A percentile compares a stretch with the other conserved stretches of the same genome.
These are phyloP conservation scores for Graphilbum ipis-grandicollis DNA, from an alignment of 2,329 filamentous ascomycete species.

Conservation along the genomic window DNA sequence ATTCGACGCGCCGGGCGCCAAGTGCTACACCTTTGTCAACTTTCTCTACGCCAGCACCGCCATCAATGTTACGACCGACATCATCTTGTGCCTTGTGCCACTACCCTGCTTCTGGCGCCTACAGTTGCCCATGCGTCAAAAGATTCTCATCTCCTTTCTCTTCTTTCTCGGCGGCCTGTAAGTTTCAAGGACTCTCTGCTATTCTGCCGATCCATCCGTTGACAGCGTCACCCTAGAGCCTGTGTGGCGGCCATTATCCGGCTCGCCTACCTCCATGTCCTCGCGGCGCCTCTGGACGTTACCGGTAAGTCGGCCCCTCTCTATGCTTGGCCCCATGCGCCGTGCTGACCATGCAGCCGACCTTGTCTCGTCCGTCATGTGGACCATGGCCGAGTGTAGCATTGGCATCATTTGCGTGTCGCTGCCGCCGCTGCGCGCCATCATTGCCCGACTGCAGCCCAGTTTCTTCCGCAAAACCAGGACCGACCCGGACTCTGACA, in stretches of 20 bases:
- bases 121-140: constrained; percentile 12
- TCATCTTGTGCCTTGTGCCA: constrained; percentile 14
- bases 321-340: too few relatives aligned
- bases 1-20: constrained; percentile 5
- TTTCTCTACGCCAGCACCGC: constrained; percentile 14
- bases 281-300: constrained; percentile 11
- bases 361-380: constrained; percentile 14
- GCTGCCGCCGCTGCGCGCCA: constrained; percentile 14
- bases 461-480: constrained; percentile 1
- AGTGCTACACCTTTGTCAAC: constrained; percentile 13
- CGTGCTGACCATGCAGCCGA: constrained; percentile 10
- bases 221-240: too few relatives aligned
- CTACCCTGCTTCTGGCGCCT: constrained; percentile 15
- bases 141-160: constrained; percentile 12
- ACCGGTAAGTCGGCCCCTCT: too few relatives aligned
- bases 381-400: constrained; percentile 16
- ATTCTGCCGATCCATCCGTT: too few relatives aligned
- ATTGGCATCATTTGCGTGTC: constrained; percentile 18
- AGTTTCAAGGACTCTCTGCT: too few relatives aligned
- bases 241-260: constrained; percentile 12
- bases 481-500: neutral
- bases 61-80: constrained; percentile 14
- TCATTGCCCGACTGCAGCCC: constrained; percentile 6
- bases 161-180: constrained; percentile 16
- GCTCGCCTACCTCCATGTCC: constrained; percentile 11